Percentiles rank a stretch among this genome's conserved stretches.
Evolutionary conservation across 169 alveolate species (phyloP).

Genomic region (Eimeria sp.): DNA sequence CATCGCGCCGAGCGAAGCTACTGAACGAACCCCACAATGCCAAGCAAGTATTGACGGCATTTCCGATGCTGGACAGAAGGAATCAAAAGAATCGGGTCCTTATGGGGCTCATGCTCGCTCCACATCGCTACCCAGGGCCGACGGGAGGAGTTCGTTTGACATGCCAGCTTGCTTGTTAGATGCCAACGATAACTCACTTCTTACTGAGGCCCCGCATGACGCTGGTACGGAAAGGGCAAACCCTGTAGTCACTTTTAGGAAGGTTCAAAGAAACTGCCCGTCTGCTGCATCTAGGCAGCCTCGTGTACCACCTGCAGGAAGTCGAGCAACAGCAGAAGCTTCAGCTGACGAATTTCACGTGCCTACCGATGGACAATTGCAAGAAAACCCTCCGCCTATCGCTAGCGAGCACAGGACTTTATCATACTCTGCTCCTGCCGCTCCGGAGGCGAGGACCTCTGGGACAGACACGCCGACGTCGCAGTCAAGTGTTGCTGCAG

Average conservation of each 20-base stretch:
- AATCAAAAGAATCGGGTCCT: background rate
- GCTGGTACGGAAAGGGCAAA: background rate
- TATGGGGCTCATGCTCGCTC: background rate
- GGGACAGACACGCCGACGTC: constrained; percentile 46
- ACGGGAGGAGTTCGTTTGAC: constrained; percentile 8
- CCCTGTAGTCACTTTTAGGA: background rate
- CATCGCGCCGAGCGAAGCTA: background rate
- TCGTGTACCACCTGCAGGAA: background rate
- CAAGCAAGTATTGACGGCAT: background rate
- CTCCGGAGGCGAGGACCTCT: constrained; percentile 35
- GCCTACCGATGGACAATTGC: constrained; percentile 7
- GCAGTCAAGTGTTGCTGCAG: constrained; percentile 20
- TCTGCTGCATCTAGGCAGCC: background rate
- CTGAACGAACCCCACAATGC: constrained; percentile 12
- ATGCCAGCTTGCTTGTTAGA: background rate
- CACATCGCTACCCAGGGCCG: background rate
- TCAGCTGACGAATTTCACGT: constrained; percentile 8
- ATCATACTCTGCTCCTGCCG: constrained; percentile 54
- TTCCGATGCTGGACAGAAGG: constrained; percentile 3
- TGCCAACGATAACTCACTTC: background rate
- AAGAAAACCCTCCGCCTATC: background rate
- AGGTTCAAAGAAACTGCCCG: background rate
- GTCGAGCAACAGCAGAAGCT: constrained; percentile 6
- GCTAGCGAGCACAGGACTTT: background rate
- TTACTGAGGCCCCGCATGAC: background rate